Conservation (phyloP, 306 rosid species). For the Prunus padus region DNA sequence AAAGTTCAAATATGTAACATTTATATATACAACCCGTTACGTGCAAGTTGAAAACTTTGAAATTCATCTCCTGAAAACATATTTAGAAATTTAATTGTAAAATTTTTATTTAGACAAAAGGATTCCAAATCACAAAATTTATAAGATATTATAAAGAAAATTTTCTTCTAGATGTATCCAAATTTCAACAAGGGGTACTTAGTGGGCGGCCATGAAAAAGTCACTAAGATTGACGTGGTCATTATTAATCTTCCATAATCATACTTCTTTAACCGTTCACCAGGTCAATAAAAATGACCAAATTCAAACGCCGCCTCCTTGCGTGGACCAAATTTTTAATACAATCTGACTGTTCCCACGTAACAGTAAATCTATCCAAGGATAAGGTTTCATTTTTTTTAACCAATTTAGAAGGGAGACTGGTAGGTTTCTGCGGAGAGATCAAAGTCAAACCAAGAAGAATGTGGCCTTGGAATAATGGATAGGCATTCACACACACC, state of each 20-base stretch:
- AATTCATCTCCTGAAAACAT: no score
- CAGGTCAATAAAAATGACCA: background rate
- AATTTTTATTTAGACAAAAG: no score
- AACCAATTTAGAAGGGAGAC: background rate
- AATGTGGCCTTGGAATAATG: background rate
- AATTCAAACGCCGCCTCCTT: background rate
- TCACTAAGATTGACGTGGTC: background rate
- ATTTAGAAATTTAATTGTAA: no score
- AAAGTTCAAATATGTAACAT: no score
- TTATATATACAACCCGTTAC: no score
- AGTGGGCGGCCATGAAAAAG: background rate
- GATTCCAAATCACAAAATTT: no score
- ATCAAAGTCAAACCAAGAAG: background rate
- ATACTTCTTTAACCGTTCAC: background rate
- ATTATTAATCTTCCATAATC: background rate
- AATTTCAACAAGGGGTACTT: background rate
- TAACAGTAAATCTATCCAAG: background rate
- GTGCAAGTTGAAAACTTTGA: no score
- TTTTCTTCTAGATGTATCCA: no score
- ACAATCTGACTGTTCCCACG: background rate
- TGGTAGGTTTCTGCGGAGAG: background rate
- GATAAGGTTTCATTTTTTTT: no score
- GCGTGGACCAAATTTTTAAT: background rate
- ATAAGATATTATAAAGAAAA: no score
- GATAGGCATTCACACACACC: constrained; percentile 3